A percentile compares a stretch with the other conserved stretches of the same genome.
These are phyloP conservation scores for Trichophyton rubrum DNA, from an alignment of 2,329 filamentous ascomycete species.

Conservation along the genomic window DNA sequence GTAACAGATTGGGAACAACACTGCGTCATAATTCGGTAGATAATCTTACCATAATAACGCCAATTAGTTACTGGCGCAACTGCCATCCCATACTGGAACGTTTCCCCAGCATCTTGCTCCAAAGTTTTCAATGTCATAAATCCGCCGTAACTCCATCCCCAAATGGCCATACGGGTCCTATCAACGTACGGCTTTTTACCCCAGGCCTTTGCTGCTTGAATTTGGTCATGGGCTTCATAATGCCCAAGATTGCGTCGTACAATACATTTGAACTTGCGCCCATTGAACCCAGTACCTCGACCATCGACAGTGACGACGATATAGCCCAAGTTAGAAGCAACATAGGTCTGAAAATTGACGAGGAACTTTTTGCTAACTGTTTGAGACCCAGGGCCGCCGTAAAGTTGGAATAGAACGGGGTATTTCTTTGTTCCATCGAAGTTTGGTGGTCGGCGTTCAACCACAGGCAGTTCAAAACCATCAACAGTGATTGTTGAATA, in stretches of 20 bases:
- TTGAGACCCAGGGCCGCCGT: constrained; percentile 90
- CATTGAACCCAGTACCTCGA: constrained; percentile 81
- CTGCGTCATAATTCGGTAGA: constrained; percentile 15
- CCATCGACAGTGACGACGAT: constrained; percentile 91
- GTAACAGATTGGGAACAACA: constrained; percentile 11
- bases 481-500: constrained; percentile 80
- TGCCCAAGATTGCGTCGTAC: constrained; percentile 74
- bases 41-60: constrained; percentile 62
- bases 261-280: constrained; percentile 68
- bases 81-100: constrained; percentile 94
- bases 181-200: constrained; percentile 73
- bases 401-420: constrained; percentile 87
- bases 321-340: constrained; percentile 77
- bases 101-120: constrained; percentile 75
- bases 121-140: constrained; percentile 93
- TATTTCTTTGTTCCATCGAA: constrained; percentile 77
- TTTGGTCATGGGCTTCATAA: constrained; percentile 81
- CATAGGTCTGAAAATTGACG: constrained; percentile 82
- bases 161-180: constrained; percentile 69
- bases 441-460: constrained; percentile 81
- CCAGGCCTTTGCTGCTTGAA: constrained; percentile 77
- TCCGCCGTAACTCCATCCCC: constrained; percentile 97
- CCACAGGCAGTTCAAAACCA: constrained; percentile 55
- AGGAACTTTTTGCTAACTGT: constrained; percentile 65
- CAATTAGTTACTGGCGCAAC: constrained; percentile 98